These are phyloP conservation scores for Haematococcus lacustris DNA, from an alignment of 139 green algal genomes.

Conservation along the genomic window DNA sequence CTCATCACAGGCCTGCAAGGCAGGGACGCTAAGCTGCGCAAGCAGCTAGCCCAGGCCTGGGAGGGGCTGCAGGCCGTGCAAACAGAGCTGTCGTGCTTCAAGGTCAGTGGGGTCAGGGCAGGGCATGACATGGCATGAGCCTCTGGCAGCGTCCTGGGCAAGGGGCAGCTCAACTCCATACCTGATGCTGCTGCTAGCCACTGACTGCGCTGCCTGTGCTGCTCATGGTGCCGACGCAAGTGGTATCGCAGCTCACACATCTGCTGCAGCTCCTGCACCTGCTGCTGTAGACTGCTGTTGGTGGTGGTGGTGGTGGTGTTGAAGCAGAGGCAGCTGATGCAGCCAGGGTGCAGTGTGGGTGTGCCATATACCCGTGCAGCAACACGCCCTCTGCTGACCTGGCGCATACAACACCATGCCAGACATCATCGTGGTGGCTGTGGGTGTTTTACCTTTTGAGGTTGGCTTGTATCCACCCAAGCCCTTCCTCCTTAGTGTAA, in stretches of 20 bases:
- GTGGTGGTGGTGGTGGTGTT: no score
- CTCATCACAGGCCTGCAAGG: slow-evolving; percentile 32
- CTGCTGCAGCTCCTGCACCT: no score
- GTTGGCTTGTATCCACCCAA: no score
- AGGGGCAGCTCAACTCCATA: background rate
- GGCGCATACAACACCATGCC: background rate
- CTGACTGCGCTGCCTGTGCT: background rate
- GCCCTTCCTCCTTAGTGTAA: no score
- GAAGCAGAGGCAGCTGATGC: no score
- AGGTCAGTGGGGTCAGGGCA: slow-evolving; percentile 1
- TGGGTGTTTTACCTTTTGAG: no score
- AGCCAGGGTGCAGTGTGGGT: background rate
- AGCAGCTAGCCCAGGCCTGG: slow-evolving; percentile 21
- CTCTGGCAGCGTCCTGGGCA: background rate
- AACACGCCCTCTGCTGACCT: no score
- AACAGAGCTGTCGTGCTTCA: slow-evolving; percentile 44
- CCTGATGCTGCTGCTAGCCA: background rate
- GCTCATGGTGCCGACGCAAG: background rate
- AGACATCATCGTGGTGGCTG: background rate
- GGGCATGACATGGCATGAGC: background rate
- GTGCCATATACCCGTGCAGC: no score
- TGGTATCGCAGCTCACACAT: no score
- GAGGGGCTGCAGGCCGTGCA: background rate
- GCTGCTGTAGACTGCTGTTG: background rate
- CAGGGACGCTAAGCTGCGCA: no score